Base-by-base conservation (phyloP, 306 rosid genomes). In the Erythrophleum fordii region DNA sequence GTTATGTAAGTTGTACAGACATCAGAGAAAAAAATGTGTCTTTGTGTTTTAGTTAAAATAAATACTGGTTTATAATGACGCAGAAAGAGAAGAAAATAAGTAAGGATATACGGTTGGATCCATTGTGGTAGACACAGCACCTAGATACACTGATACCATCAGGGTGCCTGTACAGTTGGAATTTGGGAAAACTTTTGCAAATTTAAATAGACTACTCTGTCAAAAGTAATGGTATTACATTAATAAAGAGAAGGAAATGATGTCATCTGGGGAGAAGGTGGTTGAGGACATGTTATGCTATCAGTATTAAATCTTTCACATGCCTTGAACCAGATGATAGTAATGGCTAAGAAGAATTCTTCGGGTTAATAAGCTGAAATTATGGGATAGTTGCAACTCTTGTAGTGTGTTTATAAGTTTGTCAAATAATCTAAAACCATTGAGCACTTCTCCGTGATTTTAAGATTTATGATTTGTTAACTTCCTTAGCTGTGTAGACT, bases 1-100 rank as follows among this genome's bases (percentile, higher is more conserved):
- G 69, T n/a, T 14, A 16, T 2, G 22, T n/a, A 39, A 18, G 75
- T 28, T 55, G 58, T 60, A n/a, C 37, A 12, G 5, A 68, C 53
- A 11, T 6, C 5, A 8, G 13, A 18, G 16, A 44, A 12, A 37
- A 56, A 69, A 29, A 1, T 28, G 8, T 0, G 34, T 39, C 42
- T 39, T 5, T 75, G 11, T 56, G 41, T 55, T 45, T 25, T 55
- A 34, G 58, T 75, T 16, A 45, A 31, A 29, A 23, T 44, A 4
- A 42, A 41, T n/a, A 11, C 42, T 25, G 75, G 58, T 67, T 48
- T 81, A 68, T n/a, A 56, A 45, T 81, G 65, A 56, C 20, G 64
- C 34, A 52, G 11, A 6, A 65, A 77, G 42, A 73, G 77, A 44
- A 56, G 45, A 75, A 45, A 56, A 58, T 62, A 26, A 52, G 59